Percentiles rank a stretch among this genome's conserved stretches.
phyloP scores from a whole-genome alignment of 805 yeast genomes.

The Wickerhamiella australiensis region DNA sequence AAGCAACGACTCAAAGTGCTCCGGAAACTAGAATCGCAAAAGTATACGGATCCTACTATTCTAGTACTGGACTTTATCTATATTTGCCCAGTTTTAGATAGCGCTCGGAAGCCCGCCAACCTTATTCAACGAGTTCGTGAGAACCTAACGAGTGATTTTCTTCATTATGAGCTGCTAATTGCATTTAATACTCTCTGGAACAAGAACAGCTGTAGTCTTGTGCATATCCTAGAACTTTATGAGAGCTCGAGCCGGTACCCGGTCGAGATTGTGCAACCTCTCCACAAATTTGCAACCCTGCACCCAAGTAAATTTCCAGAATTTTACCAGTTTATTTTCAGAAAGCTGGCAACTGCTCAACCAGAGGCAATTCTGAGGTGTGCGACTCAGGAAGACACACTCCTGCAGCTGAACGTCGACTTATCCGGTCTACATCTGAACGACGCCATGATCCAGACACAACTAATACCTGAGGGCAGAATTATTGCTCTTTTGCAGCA shows the following conservation, averaged over 20 bases:
- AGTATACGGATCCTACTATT: constrained; percentile 15
- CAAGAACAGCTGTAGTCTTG: neutral
- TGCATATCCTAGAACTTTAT: neutral
- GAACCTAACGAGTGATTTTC: neutral
- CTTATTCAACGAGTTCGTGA: neutral
- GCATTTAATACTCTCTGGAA: neutral
- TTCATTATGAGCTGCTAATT: neutral
- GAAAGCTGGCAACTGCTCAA: neutral
- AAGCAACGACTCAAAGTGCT: constrained; percentile 25
- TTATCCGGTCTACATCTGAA: neutral
- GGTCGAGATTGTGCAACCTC: neutral
- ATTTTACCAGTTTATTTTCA: neutral
- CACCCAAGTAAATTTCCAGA: neutral
- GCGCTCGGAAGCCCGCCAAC: neutral
- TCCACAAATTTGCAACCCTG: neutral
- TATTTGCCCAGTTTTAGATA: neutral
- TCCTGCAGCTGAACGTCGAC: neutral
- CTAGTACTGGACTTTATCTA: constrained; percentile 13
- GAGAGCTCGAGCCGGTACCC: neutral
- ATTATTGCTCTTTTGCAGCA: neutral
- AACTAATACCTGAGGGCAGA: neutral
- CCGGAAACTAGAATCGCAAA: constrained; percentile 19
- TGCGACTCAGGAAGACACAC: neutral
- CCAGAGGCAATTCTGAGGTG: constrained; percentile 1
- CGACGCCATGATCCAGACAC: neutral